These are phyloP conservation scores for Glonium stellatum DNA, from an alignment of 495 filamentous ascomycete genomes.

Conservation along the genomic window DNA sequence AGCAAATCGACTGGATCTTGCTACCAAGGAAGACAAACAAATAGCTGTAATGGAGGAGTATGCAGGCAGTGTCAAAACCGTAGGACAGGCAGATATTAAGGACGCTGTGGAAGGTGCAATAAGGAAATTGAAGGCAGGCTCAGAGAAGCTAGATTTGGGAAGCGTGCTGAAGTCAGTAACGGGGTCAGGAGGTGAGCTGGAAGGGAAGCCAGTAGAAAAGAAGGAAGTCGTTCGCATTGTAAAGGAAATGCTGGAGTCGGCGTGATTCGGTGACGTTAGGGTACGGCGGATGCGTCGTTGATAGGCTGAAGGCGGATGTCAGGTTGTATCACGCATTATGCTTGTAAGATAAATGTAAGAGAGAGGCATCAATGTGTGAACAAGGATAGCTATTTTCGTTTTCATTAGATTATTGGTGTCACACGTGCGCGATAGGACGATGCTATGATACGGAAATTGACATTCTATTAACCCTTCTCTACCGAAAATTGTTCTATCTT, in stretches of 20 bases:
- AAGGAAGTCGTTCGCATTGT: conserved; percentile 44
- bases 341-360: too few species aligned
- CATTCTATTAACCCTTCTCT: too few species aligned
- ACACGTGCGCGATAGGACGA: too few species aligned
- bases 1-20: conserved; percentile 49
- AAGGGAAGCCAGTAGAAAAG: conserved; percentile 49
- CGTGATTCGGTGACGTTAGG: too few species aligned
- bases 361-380: too few species aligned
- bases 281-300: too few species aligned
- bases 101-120: conserved; percentile 41
- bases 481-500: too few species aligned
- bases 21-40: conserved; percentile 52
- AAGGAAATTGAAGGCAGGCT: conserved; percentile 38
- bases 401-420: too few species aligned
- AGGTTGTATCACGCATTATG: too few species aligned
- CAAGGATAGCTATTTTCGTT: too few species aligned
- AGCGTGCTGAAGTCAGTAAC: conserved; percentile 45
- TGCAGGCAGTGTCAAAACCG: conserved; percentile 44
- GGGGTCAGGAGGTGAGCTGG: conserved; percentile 42
- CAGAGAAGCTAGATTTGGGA: conserved; percentile 41
- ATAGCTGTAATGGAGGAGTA: conserved; percentile 52
- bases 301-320: too few species aligned
- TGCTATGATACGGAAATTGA: too few species aligned
- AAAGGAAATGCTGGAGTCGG: conserved; percentile 28
- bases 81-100: conserved; percentile 44